Evolutionary conservation across 345 rosid species (phyloP).

Genomic region (Chamaenerion angustifolium): DNA sequence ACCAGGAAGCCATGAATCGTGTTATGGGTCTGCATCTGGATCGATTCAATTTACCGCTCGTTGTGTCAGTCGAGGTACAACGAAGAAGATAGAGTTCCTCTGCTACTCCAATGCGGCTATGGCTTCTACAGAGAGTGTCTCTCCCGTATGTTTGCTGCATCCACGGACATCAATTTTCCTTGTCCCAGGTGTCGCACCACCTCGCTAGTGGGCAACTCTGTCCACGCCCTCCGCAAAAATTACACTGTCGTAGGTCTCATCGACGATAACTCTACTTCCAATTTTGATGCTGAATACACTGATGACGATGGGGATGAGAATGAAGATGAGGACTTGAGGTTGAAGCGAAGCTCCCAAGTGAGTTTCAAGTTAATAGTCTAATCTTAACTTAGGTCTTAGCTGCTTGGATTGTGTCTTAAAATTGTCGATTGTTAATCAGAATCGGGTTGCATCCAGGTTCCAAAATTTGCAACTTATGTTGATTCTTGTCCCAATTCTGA

Average conservation of each 20-base stretch:
- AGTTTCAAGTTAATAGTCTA: too few relatives aligned
- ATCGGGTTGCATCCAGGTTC: too few relatives aligned
- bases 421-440: too few relatives aligned
- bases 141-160: constrained; percentile 75
- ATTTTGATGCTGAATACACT: constrained; percentile 60
- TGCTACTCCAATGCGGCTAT: constrained; percentile 87
- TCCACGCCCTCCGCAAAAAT: constrained; percentile 71
- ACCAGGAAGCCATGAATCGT: constrained; percentile 32
- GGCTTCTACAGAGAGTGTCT: constrained; percentile 89
- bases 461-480: too few relatives aligned
- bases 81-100: constrained; percentile 81
- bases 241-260: constrained; percentile 69
- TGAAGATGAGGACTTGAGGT: constrained; percentile 19
- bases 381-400: too few relatives aligned
- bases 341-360: constrained; percentile 12
- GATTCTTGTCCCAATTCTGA: too few relatives aligned
- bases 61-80: constrained; percentile 89
- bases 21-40: too few relatives aligned
- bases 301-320: constrained; percentile 37
- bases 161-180: constrained; percentile 55
- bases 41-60: constrained; percentile 77
- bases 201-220: constrained; percentile 86
- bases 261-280: constrained; percentile 28
- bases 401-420: too few relatives aligned
- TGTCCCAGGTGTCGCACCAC: constrained; percentile 94